These are phyloP conservation scores for Helicocarpus griseus DNA, from an alignment of 2,329 filamentous ascomycete genomes.

Conservation along the genomic window DNA sequence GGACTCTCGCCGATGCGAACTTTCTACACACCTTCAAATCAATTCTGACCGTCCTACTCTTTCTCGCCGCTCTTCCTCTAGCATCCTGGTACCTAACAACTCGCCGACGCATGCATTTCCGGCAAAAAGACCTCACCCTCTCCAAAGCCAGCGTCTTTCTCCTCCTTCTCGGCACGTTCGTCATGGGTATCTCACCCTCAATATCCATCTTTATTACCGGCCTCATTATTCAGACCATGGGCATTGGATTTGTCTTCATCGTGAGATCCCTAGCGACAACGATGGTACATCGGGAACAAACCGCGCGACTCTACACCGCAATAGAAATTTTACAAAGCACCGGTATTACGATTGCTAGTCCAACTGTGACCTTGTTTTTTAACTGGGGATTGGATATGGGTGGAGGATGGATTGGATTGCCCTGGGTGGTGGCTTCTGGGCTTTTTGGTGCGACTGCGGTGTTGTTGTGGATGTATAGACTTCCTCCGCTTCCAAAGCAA, in stretches of 20 bases:
- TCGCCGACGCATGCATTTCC: slow-evolving; percentile 26
- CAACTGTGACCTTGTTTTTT: slow-evolving; percentile 37
- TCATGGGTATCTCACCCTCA: slow-evolving; percentile 37
- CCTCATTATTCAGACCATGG: slow-evolving; percentile 38
- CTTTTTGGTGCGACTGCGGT: slow-evolving; percentile 17
- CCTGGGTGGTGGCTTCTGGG: slow-evolving; percentile 33
- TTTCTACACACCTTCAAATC: slow-evolving; percentile 38
- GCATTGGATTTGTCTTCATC: slow-evolving; percentile 38
- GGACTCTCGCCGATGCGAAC: slow-evolving; percentile 37
- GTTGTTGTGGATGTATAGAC: slow-evolving; percentile 1
- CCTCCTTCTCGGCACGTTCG: slow-evolving; percentile 34
- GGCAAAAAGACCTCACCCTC: slow-evolving; percentile 37
- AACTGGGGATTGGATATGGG: slow-evolving; percentile 38
- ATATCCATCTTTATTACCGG: slow-evolving; percentile 35
- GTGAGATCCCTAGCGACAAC: slow-evolving; percentile 39
- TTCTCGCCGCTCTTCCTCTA: slow-evolving; percentile 36
- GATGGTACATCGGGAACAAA: slow-evolving; percentile 37
- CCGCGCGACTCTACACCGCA: slow-evolving; percentile 39
- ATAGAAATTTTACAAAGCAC: slow-evolving; percentile 41
- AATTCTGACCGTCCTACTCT: slow-evolving; percentile 36
- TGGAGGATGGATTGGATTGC: slow-evolving; percentile 38
- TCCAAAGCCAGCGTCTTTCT: slow-evolving; percentile 36
- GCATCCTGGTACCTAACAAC: slow-evolving; percentile 30
- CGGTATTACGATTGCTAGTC: slow-evolving; percentile 38
- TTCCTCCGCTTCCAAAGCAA: neutral